A percentile compares a stretch with the other conserved stretches of the same genome.
Conservation (phyloP, 768 basidiomycete species). For the Mycena floridula region DNA sequence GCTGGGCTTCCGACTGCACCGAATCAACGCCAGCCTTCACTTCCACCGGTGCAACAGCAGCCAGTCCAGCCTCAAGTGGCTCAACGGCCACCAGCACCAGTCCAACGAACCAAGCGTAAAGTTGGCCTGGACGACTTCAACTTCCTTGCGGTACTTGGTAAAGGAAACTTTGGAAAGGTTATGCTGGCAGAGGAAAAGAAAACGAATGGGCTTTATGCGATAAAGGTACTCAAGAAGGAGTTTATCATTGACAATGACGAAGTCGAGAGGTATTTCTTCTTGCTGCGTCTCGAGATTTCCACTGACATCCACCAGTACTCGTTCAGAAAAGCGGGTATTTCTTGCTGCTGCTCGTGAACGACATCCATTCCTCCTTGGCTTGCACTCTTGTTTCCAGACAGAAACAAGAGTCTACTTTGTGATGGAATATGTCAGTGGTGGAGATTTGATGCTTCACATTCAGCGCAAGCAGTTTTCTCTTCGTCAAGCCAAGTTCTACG, state of each 20-base stretch:
- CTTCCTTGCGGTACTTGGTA: conserved; percentile 95
- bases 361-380: conserved; percentile 93
- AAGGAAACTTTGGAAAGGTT: conserved; percentile 99
- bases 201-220: conserved; percentile 85
- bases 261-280: conserved; percentile 75
- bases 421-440: conserved; percentile 99
- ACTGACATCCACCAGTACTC: conserved; percentile 54
- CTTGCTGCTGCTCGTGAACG: conserved; percentile 93
- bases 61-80: conserved; percentile 17
- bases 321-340: conserved; percentile 98
- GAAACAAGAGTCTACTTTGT: conserved; percentile 99
- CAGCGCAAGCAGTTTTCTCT: conserved; percentile 98
- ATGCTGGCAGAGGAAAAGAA: conserved; percentile 99
- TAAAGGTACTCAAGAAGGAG: conserved; percentile 99
- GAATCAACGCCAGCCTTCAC: conserved; percentile 4
- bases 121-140: conserved; percentile 98
- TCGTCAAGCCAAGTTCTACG: conserved; percentile 98
- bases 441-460: conserved; percentile 98
- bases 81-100: conserved; percentile 23
- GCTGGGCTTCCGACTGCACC: conserved; percentile 15
- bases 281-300: neutral
- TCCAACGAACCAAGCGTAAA: conserved; percentile 48
- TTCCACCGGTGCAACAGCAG: conserved; percentile 13
- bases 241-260: conserved; percentile 99
- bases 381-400: conserved; percentile 99